phyloP scores from a whole-genome alignment of 2,329 filamentous ascomycete species.

The Fusarium musae region DNA sequence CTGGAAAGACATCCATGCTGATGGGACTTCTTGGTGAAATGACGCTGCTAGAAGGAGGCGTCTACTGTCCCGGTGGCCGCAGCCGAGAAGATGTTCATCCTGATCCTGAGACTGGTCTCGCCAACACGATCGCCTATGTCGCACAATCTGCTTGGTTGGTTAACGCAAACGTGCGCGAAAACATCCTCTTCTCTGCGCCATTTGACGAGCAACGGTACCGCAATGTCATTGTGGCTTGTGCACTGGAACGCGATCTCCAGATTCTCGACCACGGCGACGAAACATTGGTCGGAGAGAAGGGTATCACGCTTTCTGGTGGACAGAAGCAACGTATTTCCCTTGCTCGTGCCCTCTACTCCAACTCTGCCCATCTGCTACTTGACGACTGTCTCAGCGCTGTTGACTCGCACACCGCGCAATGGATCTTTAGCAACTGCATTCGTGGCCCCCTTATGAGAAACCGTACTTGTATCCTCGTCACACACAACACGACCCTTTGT shows the following conservation, averaged over 20 bases:
- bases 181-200: constrained; percentile 89
- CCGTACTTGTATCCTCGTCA: constrained; percentile 93
- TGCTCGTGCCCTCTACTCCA: constrained; percentile 96
- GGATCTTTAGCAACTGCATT: constrained; percentile 96
- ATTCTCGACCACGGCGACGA: constrained; percentile 94
- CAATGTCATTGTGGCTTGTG: constrained; percentile 90
- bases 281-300: constrained; percentile 95
- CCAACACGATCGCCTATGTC: constrained; percentile 94
- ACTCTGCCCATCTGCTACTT: constrained; percentile 87
- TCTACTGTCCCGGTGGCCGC: constrained; percentile 85
- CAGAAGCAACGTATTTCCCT: constrained; percentile 98
- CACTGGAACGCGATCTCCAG: constrained; percentile 88
- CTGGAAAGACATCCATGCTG: constrained; percentile 92
- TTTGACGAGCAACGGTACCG: constrained; percentile 86
- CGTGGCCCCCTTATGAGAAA: constrained; percentile 87
- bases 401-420: constrained; percentile 96
- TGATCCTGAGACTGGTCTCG: constrained; percentile 85
- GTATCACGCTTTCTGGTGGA: constrained; percentile 93
- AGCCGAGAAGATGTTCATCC: constrained; percentile 86
- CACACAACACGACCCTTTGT: constrained; percentile 92
- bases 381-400: constrained; percentile 97
- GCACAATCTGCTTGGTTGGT: constrained; percentile 97
- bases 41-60: constrained; percentile 82
- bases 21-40: constrained; percentile 98
- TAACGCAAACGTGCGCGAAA: constrained; percentile 94